Conservation (phyloP, 1,284 basidiomycete genomes). For the Omphalotus olearius region DNA sequence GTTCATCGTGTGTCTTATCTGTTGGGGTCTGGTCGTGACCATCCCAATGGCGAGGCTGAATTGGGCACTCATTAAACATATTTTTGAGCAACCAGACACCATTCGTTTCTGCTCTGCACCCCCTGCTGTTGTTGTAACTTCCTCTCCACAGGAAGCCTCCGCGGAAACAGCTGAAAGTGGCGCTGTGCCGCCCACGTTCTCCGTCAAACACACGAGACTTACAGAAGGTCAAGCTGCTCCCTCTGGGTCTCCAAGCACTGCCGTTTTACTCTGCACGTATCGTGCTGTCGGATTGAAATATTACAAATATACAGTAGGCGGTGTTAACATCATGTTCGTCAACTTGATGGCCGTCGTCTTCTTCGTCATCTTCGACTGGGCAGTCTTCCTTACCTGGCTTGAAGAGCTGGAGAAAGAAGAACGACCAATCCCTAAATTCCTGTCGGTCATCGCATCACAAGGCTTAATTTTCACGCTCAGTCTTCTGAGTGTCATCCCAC, state of each 20-base stretch:
- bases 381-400: constrained; percentile 74
- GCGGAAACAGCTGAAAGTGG: constrained; percentile 16
- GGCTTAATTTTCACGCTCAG: constrained; percentile 84
- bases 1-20: constrained; percentile 81
- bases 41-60: constrained; percentile 98
- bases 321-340: constrained; percentile 98
- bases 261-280: constrained; percentile 94
- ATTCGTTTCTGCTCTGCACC: constrained; percentile 92
- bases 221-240: constrained; percentile 74
- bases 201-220: constrained; percentile 47
- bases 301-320: constrained; percentile 99
- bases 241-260: constrained; percentile 69
- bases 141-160: constrained; percentile 24
- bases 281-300: constrained; percentile 88
- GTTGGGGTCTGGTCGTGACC: constrained; percentile 91
- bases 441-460: constrained; percentile 71
- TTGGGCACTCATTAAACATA: constrained; percentile 87
- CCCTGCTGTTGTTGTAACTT: constrained; percentile 47
- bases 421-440: constrained; percentile 59
- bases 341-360: constrained; percentile 93
- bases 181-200: constrained; percentile 35
- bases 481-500: constrained; percentile 90
- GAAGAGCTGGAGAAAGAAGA: constrained; percentile 51
- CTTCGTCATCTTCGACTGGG: constrained; percentile 93
- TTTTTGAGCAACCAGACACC: constrained; percentile 77